A percentile compares a stretch with the other conserved stretches of the same genome.
phyloP scores from a whole-genome alignment of 2,329 filamentous ascomycete genomes.

The Blastomyces silverae region DNA sequence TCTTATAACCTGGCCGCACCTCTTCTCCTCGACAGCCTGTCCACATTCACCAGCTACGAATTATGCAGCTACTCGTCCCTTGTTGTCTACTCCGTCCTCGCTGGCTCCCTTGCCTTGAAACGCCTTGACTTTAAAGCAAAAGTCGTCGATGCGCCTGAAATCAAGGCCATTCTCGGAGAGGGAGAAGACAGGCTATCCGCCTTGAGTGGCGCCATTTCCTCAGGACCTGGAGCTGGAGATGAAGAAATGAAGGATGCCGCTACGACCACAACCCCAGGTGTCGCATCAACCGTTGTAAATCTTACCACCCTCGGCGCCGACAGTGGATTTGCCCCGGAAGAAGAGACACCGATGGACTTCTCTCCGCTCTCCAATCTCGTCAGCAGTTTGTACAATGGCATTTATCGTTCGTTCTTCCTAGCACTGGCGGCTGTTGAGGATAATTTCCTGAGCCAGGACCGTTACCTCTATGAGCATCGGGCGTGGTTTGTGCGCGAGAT shows the following conservation, averaged over 20 bases:
- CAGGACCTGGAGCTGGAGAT: conserved; percentile 69
- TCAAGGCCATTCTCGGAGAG: conserved; percentile 91
- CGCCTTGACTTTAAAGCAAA: conserved; percentile 98
- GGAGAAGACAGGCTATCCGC: conserved; percentile 81
- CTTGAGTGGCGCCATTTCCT: conserved; percentile 70
- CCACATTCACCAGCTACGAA: conserved; percentile 97
- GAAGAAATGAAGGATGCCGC: conserved; percentile 61
- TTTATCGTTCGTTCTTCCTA: conserved; percentile 90
- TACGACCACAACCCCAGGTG: conserved; percentile 40
- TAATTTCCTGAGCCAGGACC: conserved; percentile 86
- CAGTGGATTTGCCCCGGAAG: conserved; percentile 60
- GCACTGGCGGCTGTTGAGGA: conserved; percentile 86
- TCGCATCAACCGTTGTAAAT: conserved; percentile 71
- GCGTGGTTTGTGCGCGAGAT: conserved; percentile 98
- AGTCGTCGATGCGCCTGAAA: conserved; percentile 96
- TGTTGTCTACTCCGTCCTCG: conserved; percentile 91
- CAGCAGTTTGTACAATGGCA: conserved; percentile 83
- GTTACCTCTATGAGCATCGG: conserved; percentile 92
- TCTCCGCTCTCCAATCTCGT: conserved; percentile 80
- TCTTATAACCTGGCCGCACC: conserved; percentile 86
- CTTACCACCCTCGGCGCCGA: conserved; percentile 71
- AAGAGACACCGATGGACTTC: conserved; percentile 81
- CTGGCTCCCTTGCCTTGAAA: conserved; percentile 89
- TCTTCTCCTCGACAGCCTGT: conserved; percentile 89
- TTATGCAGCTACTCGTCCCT: conserved; percentile 93